These are phyloP conservation scores for Leishmania amazonensis DNA, from an alignment of 208 protist genomes.

Conservation along the genomic window DNA sequence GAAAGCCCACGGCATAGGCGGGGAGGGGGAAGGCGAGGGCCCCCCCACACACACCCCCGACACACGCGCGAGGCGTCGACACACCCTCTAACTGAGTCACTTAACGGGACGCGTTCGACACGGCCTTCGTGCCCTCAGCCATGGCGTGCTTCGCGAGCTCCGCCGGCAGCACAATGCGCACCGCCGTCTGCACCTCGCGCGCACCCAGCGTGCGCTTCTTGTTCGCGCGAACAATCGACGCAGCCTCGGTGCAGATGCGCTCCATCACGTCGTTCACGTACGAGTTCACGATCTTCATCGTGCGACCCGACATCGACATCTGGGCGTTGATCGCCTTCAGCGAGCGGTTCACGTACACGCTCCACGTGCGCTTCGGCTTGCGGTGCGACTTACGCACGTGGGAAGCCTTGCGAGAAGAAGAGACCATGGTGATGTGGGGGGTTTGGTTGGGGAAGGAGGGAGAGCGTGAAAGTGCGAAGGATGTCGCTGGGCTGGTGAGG, in stretches of 20 bases:
- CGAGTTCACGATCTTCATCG: slow-evolving; percentile 98
- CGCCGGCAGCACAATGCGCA: slow-evolving; percentile 96
- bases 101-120: slow-evolving; percentile 84
- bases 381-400: slow-evolving; percentile 46
- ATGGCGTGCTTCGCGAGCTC: slow-evolving; percentile 99
- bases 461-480: neutral
- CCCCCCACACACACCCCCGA: too few relatives aligned
- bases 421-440: slow-evolving; percentile 44
- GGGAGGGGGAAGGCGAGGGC: neutral
- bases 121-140: slow-evolving; percentile 98
- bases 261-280: slow-evolving; percentile 99
- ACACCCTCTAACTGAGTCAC: neutral
- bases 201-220: slow-evolving; percentile 95
- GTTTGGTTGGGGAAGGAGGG: neutral
- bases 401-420: slow-evolving; percentile 34
- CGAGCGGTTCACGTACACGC: slow-evolving; percentile 91
- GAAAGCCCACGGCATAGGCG: neutral
- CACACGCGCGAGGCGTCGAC: neutral
- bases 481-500: neutral
- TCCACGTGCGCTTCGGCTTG: slow-evolving; percentile 82
- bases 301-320: slow-evolving; percentile 95
- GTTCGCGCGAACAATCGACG: slow-evolving; percentile 93
- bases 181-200: slow-evolving; percentile 96
- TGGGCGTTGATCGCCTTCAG: slow-evolving; percentile 97
- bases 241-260: slow-evolving; percentile 95